phyloP scores from a whole-genome alignment of 768 basidiomycete species.

The Leccinum variicolor region DNA sequence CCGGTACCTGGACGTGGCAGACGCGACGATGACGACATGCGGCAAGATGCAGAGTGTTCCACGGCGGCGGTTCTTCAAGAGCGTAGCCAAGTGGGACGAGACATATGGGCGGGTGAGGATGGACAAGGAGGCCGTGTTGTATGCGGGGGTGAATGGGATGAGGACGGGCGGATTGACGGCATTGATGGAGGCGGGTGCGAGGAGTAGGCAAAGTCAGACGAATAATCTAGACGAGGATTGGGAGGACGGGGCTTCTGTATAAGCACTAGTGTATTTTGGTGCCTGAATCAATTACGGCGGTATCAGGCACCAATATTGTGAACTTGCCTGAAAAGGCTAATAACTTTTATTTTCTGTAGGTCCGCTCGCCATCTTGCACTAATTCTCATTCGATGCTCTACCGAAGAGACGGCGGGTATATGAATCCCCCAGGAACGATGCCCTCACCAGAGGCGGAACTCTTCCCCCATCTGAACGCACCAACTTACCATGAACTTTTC shows the following conservation, averaged over 20 bases:
- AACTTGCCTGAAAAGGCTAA: conserved; percentile 3
- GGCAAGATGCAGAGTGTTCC: conserved; percentile 12
- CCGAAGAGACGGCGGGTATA: conserved; percentile 1
- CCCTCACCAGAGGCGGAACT: not conserved
- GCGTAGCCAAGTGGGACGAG: conserved; percentile 37
- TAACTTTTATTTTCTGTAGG: not conserved
- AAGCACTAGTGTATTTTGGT: not conserved
- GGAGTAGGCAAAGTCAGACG: conserved; percentile 14
- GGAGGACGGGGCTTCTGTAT: conserved; percentile 30
- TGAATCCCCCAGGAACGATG: not conserved
- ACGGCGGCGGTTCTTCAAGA: conserved; percentile 60
- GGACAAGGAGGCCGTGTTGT: conserved; percentile 22
- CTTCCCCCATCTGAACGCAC: not conserved
- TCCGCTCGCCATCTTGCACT: no score
- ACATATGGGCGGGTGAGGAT: conserved; percentile 21
- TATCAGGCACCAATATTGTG: not conserved
- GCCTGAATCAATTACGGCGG: not conserved
- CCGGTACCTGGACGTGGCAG: conserved; percentile 48
- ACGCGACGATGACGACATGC: conserved; percentile 26
- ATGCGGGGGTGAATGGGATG: conserved; percentile 8
- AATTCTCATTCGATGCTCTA: not conserved
- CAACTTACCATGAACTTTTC: not conserved
- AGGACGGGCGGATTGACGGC: conserved; percentile 16
- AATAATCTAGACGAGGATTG: conserved; percentile 25
- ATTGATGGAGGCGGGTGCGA: conserved; percentile 26